phyloP scores from a whole-genome alignment of 2,329 filamentous ascomycete genomes.

The Aureobasidium sp. region DNA sequence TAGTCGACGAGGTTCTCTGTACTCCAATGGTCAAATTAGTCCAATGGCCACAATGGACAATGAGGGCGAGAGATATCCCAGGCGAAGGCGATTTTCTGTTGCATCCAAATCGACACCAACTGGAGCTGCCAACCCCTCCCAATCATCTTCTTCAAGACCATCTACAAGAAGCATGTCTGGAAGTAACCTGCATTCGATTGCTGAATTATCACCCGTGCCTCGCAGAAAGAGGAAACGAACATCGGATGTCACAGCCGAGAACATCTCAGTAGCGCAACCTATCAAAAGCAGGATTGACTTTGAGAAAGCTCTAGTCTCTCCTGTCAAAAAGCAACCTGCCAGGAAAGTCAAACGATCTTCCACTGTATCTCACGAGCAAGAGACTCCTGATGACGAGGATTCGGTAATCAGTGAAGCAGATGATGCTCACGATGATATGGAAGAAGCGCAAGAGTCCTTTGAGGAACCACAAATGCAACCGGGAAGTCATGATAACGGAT shows the following conservation, averaged over 20 bases:
- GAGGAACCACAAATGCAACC: not conserved
- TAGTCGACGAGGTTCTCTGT: conserved; percentile 14
- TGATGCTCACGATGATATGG: not conserved
- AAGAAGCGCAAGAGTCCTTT: conserved; percentile 11
- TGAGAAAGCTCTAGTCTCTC: not conserved
- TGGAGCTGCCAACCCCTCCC: conserved; percentile 11
- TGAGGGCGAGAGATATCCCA: conserved; percentile 17
- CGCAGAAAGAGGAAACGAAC: conserved; percentile 14
- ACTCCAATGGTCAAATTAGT: conserved; percentile 13
- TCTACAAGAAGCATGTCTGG: conserved; percentile 19
- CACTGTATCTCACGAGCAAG: conserved; percentile 2
- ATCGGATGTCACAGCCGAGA: conserved; percentile 15
- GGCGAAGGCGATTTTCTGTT: conserved; percentile 17
- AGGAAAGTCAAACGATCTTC: conserved; percentile 11
- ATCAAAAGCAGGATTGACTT: conserved; percentile 1
- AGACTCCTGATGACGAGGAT: not conserved
- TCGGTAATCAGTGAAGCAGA: not conserved
- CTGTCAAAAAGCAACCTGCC: conserved; percentile 2
- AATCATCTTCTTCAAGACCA: conserved; percentile 15
- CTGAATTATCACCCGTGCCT: conserved; percentile 12
- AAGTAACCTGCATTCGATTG: conserved; percentile 14
- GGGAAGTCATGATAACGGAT: not conserved
- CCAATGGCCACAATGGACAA: not conserved
- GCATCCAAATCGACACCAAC: conserved; percentile 18
- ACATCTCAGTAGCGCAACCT: conserved; percentile 10